Evolutionary conservation across 78 protist species (phyloP), one percentile per base, ranked within the genome.

Genomic region (Dictyostelium discoideum): DNA sequence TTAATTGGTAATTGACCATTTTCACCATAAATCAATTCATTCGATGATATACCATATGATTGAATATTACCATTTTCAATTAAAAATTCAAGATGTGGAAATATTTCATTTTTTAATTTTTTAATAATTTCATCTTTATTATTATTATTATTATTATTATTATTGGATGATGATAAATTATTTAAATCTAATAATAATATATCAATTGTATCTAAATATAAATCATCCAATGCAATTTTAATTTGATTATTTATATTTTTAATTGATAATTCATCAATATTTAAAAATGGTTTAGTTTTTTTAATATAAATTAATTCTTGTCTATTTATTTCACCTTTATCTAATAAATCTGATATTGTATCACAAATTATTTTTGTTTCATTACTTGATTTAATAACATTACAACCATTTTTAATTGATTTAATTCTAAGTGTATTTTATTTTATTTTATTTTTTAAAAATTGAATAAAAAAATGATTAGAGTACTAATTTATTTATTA

Each of bases 331-430:
- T 26, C 63, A 54, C 60, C 39, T 18, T 72, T 54, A 48, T 73
- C 87, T 10, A 44, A 39, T 81, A 50, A 81, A 81, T 60, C 87
- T n/a, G 44, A 44, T 10, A 86, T 20, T n/a, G 78, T 57, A 32
- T 81, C 29, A 24, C 26, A 32, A 14, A 90, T 24, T 9, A 82
- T 57, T 32, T 44, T 80, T 72, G 84, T 29, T 37, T 82, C 69
- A 37, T 82, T 90, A 39, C 65, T 54, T 63, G 87, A 82, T 18
- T 65, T 32, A 14, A 90, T 46, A 11, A 90, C 86, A 90, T 90
- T 90, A 72, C 94, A 90, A 26, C 93, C 94, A 90, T 90, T 90
- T n/a, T 82, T 82, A 37, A 90, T 48, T 80, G 94, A 73, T n/a
- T 65, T 26, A 22, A 82, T 82, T 42, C 85, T 87, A 32, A 10